These are phyloP conservation scores for Mycena rosella DNA, from an alignment of 768 basidiomycete species.

Conservation along the genomic window DNA sequence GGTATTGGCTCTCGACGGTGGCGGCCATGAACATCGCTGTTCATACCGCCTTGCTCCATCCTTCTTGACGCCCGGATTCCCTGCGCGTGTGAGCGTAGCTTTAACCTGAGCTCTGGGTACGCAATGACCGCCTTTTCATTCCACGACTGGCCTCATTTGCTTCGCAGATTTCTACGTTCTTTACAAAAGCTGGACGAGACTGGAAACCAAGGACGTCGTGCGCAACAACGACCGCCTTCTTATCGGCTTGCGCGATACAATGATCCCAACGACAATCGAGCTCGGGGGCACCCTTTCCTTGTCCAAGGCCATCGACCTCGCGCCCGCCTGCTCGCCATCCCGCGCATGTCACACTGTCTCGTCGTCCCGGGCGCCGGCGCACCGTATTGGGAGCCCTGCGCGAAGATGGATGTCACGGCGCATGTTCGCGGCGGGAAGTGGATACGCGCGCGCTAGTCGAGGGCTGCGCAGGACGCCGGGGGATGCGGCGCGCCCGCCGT, in stretches of 20 bases:
- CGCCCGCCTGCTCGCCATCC: constrained; percentile 19
- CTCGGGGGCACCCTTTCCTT: constrained; percentile 15
- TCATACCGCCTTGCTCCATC: neutral
- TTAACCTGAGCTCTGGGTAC: constrained; percentile 14
- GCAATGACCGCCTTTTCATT: neutral
- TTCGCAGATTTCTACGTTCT: constrained; percentile 3
- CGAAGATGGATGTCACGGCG: constrained; percentile 2
- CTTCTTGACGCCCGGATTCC: neutral
- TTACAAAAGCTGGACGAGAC: neutral
- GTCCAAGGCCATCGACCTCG: neutral
- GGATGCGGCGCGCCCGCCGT: constrained; percentile 16
- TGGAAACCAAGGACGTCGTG: constrained; percentile 7
- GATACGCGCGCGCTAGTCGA: constrained; percentile 18
- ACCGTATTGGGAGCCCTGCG: constrained; percentile 19
- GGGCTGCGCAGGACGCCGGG: neutral
- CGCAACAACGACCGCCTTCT: constrained; percentile 17
- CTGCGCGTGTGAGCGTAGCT: constrained; percentile 3
- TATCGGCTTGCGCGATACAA: constrained; percentile 27
- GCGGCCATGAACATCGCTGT: constrained; percentile 6
- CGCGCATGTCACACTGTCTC: constrained; percentile 25
- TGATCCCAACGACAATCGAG: constrained; percentile 21
- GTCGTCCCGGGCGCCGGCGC: neutral
- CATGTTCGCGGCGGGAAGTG: constrained; percentile 17
- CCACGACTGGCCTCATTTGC: neutral
- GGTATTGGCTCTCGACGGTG: constrained; percentile 9